Conservation (phyloP, 495 filamentous ascomycete genomes). For the Neurospora pannonica region DNA sequence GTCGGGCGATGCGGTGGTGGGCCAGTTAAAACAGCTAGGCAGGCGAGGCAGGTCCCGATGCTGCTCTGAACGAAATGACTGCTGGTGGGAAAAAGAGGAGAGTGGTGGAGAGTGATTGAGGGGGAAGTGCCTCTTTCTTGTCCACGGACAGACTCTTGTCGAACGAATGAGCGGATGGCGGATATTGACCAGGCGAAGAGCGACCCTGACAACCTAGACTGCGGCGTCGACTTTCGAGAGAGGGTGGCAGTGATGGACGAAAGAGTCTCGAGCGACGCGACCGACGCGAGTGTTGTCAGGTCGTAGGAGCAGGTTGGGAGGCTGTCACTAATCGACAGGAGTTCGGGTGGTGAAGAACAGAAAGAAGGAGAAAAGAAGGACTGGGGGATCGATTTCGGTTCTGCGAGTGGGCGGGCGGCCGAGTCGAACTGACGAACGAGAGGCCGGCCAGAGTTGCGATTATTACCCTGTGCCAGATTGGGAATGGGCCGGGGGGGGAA, state of each 20-base stretch:
- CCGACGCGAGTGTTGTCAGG: background rate
- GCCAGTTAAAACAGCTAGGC: conserved; percentile 27
- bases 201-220: background rate
- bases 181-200: conserved; percentile 1
- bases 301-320: background rate
- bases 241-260: background rate
- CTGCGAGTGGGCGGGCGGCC: conserved; percentile 5
- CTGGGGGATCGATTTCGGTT: conserved; percentile 2
- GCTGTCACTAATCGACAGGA: background rate
- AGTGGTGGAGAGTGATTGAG: conserved; percentile 15
- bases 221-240: conserved; percentile 1
- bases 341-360: background rate
- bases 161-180: conserved; percentile 1
- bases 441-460: conserved; percentile 21
- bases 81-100: conserved; percentile 19
- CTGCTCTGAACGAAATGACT: conserved; percentile 27
- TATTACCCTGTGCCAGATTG: conserved; percentile 17
- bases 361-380: conserved; percentile 4
- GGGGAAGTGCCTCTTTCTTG: background rate
- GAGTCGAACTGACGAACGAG: conserved; percentile 10
- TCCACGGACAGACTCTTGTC: background rate
- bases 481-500: conserved; percentile 5
- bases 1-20: conserved; percentile 11
- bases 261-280: background rate
- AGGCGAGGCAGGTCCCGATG: conserved; percentile 13